Base-by-base conservation (phyloP, 23 red algal species). In the Chondrus crispus region DNA sequence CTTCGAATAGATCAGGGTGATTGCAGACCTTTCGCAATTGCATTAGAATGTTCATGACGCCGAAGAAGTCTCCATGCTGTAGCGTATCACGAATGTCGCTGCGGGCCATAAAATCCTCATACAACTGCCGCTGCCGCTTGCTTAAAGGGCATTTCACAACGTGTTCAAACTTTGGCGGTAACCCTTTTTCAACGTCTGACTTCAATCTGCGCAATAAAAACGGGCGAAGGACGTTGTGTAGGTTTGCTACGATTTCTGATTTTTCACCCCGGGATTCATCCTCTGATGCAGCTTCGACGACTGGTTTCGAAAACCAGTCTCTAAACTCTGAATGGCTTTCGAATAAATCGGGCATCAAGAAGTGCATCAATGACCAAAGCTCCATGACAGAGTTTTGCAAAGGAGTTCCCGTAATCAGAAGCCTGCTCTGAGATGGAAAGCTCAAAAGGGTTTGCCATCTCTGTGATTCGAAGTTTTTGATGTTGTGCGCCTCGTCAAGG, bases 1-100 rank as follows among this genome's bases (percentile, higher is more conserved):
- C 91, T 76, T 95, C 94, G 78, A 98, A 98, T 29, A 98, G 60
- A 64, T 96, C 94, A 1, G 97, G 97, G 68, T 98, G 97, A 64
- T 98, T 98, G 62, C 97, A 98, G 22, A 98, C 97, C 74, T 98
- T 98, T 58, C 97, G 93, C 62, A 98, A 82, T 80, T 98, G 97
- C 89, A 98, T 94, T 68, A 98, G 80, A 62, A 98, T 80, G 41
- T 96, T 98, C 94, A 96, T 98, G 36, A 98, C 95, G 11, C 76
- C 69, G 37, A 98, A 44, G 57, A 89, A 85, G 64, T 98, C 85
- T 73, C 94, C 87, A 22, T 89, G 68, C 28, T 75, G 22, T 30
- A 98, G 69, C 26, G 87, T 94, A 71, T 91, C 93, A n/a, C 72
- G 76, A 37, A 87, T 85, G 40, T 94, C 81, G 51, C 70, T 74